A percentile compares a stretch with the other conserved stretches of the same genome.
Evolutionary conservation across 768 basidiomycete genomes (phyloP).

Genomic region (Asterophora lycoperdoides): DNA sequence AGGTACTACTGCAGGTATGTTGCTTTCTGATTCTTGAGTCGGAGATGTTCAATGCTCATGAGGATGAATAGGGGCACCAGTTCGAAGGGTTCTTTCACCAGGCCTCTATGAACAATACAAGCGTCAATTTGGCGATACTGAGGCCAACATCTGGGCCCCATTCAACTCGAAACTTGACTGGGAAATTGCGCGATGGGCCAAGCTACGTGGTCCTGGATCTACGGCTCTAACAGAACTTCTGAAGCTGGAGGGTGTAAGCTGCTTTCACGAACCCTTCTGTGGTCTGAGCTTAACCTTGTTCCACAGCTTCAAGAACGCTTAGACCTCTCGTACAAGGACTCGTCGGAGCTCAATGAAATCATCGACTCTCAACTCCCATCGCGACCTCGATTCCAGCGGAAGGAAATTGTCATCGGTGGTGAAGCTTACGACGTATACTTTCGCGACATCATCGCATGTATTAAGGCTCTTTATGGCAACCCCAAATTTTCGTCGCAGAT

Average conservation of each 20-base stretch:
- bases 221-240: constrained; percentile 34
- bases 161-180: constrained; percentile 33
- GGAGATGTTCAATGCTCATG: too few species aligned
- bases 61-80: too few species aligned
- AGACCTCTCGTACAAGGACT: constrained; percentile 21
- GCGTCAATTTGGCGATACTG: not conserved
- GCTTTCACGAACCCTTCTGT: not conserved
- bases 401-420: constrained; percentile 24
- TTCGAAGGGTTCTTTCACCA: too few species aligned
- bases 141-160: constrained; percentile 21
- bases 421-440: constrained; percentile 21
- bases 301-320: constrained; percentile 19
- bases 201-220: too few species aligned
- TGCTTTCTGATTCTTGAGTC: not conserved
- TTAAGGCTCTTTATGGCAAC: constrained; percentile 30
- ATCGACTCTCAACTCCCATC: constrained; percentile 23
- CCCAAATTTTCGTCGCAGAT: constrained; percentile 28
- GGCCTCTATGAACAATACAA: too few species aligned
- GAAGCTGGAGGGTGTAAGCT: constrained; percentile 24
- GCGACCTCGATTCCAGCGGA: constrained; percentile 21
- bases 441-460: constrained; percentile 33
- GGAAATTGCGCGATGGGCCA: constrained; percentile 35
- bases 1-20: not conserved
- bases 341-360: constrained; percentile 23
- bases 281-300: not conserved